Evolutionary conservation across 345 rosid species (phyloP), one percentile per base, ranked within the genome.

Genomic region (Eucalyptus pauciflora): DNA sequence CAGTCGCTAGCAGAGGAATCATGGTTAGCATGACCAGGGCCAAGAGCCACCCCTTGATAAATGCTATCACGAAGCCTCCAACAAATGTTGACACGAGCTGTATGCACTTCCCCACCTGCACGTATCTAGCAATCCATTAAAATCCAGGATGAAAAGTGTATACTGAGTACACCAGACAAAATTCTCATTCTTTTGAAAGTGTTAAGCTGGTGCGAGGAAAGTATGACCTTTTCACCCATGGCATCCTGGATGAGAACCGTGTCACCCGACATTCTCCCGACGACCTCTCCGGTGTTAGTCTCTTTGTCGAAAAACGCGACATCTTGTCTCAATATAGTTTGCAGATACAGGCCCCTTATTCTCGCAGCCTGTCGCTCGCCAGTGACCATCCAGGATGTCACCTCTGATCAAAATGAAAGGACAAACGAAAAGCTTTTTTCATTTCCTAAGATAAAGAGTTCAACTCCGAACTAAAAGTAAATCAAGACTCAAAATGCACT

Each of bases 231-330:
- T 89, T 97, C 99, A 31, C 99, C 99, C 98, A 97, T 97, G 62
- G 99, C 99, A 31, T 97, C 98, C 92, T 96, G 98, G 79, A 97
- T 97, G 58, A 97, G 95, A 87, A 95, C 99, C 6, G 98, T 97
- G 92, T 97, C 99, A 20, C 99, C 98, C 5, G 99, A 97, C 99
- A 97, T 97, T 90, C 99, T 95, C 49, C 98, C 96, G 4, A 97
- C 91, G 24, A 97, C 98, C 93, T 97, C 99, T 15, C 99, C 98
- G 0, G 99, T 96, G 90, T 95, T 97, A n/a, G 98, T 94, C 91
- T 96, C 98, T 67, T 90, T 91, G 52, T 97, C 99, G 76, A 97
- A 97, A 91, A 96, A 97, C 7, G 93, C 91, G 16, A 97, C 88
- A 86, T 97, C 98, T 91, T 97, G 99, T 89, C 98, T 93, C 91